Evolutionary conservation across 2,329 filamentous ascomycete genomes (phyloP), one percentile per base, ranked within the genome.

Genomic region (Chrysosporium keratinophilum): DNA sequence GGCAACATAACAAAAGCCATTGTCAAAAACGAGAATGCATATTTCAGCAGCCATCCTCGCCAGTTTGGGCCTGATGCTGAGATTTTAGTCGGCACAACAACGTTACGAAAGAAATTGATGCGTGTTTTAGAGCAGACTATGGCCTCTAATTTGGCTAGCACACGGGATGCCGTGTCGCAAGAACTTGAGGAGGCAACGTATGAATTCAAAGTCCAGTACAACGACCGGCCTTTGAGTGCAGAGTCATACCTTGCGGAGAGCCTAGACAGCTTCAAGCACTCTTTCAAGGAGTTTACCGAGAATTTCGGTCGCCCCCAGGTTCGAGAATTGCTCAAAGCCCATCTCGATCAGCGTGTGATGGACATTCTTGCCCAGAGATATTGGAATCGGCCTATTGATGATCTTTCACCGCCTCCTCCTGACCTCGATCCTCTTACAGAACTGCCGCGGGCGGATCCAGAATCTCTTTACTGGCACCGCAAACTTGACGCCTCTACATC

Each of bases 171-270:
- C 9, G 96, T 98, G 60, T 85, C 85, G 57, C 88, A 95, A 67
- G 93, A 98, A 68, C 80, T 98, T 0, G 91, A 96, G 64, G 93
- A 98, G 70, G 90, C 93, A 2, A 91, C 88, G 0, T 98, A 98
- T 65, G 91, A 98, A 70, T 98, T 95, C 77, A 98, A 98, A 69
- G 93, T 98, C 4, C 94, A 98, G 69, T 98, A 98, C 73, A 98
- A 98, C 64, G 93, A 98, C 67, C 83, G 93, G 5, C 88, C 91
- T 1, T 76, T 98, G 35, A 95, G 88, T 49, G 93, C 93, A 1
- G 93, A 98, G 67, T 95, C 91, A 3, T 98, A 98, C 66, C 79
- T 98, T 39, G 93, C 93, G 1, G 93, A 97, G 69, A 95, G 87
- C 60, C 75, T 98, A 2, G 93, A 98, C 68, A 84, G 85, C 17